These are phyloP conservation scores for Colletotrichum nymphaeae DNA, from an alignment of 2,329 filamentous ascomycete species.

Conservation along the genomic window DNA sequence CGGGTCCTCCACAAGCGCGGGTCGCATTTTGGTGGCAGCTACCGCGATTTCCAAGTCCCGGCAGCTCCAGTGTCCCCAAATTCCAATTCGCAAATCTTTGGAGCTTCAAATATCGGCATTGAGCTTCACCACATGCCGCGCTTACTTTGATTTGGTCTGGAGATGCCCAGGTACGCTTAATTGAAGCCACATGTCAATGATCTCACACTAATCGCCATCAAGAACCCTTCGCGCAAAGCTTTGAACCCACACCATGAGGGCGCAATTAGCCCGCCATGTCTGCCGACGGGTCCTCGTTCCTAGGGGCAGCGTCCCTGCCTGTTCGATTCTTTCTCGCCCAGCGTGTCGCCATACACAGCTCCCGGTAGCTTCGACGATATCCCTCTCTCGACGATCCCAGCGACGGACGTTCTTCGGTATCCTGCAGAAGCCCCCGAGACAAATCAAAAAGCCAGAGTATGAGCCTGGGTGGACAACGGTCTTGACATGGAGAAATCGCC, in stretches of 20 bases:
- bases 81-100: constrained; percentile 26
- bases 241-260: constrained; percentile 53
- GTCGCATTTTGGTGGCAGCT: constrained; percentile 33
- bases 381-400: constrained; percentile 38
- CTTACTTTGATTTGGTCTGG: constrained; percentile 5
- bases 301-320: constrained; percentile 47
- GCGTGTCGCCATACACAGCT: constrained; percentile 40
- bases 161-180: constrained; percentile 29
- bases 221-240: constrained; percentile 24
- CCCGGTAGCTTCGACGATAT: constrained; percentile 37
- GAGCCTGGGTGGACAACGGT: constrained; percentile 80
- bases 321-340: constrained; percentile 45
- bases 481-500: constrained; percentile 73
- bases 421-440: constrained; percentile 68
- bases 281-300: constrained; percentile 50
- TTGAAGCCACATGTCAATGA: neutral
- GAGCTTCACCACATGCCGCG: constrained; percentile 32
- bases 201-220: neutral
- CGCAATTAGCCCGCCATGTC: constrained; percentile 57
- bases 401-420: constrained; percentile 70
- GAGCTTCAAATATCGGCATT: constrained; percentile 31
- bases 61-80: constrained; percentile 26
- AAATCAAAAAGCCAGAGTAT: constrained; percentile 70
- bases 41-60: constrained; percentile 19
- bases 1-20: constrained; percentile 6